Evolutionary conservation across 202 grass and related monocot species (phyloP), one percentile per base, ranked within the genome.

Genomic region (Carex arenaria): DNA sequence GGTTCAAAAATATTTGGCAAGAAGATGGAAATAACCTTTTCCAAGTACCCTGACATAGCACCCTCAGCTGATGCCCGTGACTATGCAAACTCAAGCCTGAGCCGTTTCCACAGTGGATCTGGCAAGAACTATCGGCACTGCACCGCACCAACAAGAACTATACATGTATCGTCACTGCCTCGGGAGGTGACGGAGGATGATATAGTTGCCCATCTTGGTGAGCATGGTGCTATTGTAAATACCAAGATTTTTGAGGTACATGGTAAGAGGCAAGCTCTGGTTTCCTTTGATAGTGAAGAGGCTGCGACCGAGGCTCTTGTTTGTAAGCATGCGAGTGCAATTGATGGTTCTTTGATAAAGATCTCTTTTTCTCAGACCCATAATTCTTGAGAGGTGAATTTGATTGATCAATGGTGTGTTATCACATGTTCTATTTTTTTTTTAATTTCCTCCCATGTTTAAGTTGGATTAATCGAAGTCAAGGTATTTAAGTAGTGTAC

Each of bases 341-440:
- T 94, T 11, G 93, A 87, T 59, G 82, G 90, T n/a, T 85, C 86
- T 28, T 81, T 84, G 62, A 84, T 94, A 42, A 87, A 86, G 79
- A 92, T 94, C 77, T 92, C 90, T 19, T 92, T 94, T 87, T 90
- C 86, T 64, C 93, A 94, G 86, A 89, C 91, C 72, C 90, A 94
- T 81, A 91, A 60, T 59, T 75, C 73, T 36, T 59, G 31, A 78
- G 30, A 36, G 73, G 15, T 57, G 52, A n/a, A 59, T 78, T 82
- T 64, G 61, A 82, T 76, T 26, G 72, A 54, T 85, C 10, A 38
- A 23, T 78, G 36, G 26, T 61, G 23, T 32, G n/a, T 17, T 42
- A 67, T 77, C 20, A 10, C 19, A 70, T 13, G 54, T 82, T 51
- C 79, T 71, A 51, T 53, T 49, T 6, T 6, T 79, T 72, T 75